phyloP scores from a whole-genome alignment of 768 basidiomycete species.

The Rhodotorula diobovata region DNA sequence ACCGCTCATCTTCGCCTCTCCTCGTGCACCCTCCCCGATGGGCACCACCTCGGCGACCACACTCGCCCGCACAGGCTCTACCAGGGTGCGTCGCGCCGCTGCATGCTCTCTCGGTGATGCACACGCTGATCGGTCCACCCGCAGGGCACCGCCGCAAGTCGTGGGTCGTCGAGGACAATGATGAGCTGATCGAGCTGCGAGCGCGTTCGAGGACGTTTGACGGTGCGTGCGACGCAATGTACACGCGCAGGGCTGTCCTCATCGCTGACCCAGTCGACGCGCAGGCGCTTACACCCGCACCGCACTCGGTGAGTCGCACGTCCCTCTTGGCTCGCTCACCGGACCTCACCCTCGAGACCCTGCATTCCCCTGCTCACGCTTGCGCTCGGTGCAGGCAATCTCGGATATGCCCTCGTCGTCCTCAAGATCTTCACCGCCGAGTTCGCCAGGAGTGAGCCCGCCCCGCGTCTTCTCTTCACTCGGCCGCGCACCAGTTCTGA shows the following conservation, averaged over 20 bases:
- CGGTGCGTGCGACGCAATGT: not conserved
- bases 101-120: too few species aligned
- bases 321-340: not conserved
- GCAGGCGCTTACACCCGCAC: slow-evolving; percentile 69
- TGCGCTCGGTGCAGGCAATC: slow-evolving; percentile 47
- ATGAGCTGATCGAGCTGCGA: slow-evolving; percentile 54
- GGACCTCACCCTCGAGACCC: too few species aligned
- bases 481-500: too few species aligned
- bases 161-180: slow-evolving; percentile 4
- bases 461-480: too few species aligned
- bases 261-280: not conserved
- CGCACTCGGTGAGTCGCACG: slow-evolving; percentile 53
- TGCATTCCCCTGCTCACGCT: too few species aligned
- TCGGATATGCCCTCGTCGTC: slow-evolving; percentile 69
- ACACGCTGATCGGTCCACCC: too few species aligned
- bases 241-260: not conserved
- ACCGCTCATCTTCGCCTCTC: too few species aligned
- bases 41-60: too few species aligned
- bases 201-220: slow-evolving; percentile 78
- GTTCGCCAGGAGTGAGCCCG: slow-evolving; percentile 65
- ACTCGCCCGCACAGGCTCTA: too few species aligned
- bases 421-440: slow-evolving; percentile 70
- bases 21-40: too few species aligned
- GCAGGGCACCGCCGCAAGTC: slow-evolving; percentile 12
- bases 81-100: too few species aligned